Base-by-base conservation (phyloP, 1,284 basidiomycete species). In the Trichosporon coremiiforme region DNA sequence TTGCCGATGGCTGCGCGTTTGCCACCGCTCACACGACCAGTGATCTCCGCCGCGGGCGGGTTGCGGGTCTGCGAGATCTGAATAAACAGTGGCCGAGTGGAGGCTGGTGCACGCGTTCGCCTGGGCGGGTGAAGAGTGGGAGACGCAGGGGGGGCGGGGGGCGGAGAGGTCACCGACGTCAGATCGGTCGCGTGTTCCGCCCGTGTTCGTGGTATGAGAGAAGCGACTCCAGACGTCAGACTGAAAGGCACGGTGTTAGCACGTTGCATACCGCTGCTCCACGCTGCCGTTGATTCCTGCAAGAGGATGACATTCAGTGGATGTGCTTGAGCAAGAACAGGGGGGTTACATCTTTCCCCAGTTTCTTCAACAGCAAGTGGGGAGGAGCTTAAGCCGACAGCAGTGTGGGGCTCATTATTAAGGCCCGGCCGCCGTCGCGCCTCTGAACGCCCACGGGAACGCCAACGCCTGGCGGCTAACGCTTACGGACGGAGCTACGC, bases 151-250 rank as follows among this genome's bases (percentile, higher is more conserved):
- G n/a, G n/a, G n/a, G n/a, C n/a, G 36, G 41, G 15, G 17, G 15
- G 41, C 41, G 41, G 41, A 45, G 41, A 45, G 41, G 41, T 45
- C 41, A 45, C 41, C 41, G 41, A n/a, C 41, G 41, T 45, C 33
- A 33, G 4, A 3, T 33, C 8, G 33, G 4, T 33, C 41, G 41
- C n/a, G n/a, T n/a, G n/a, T n/a, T n/a, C n/a, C n/a, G n/a, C n/a
- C n/a, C 41, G 41, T 45, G 41, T 45, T 15, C 38, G 38, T 15
- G 38, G 38, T 15, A 41, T 41, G 38, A 12, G 33, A 33, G 4
- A 33, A 3, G 33, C 3, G 33, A 33, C 36, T 7, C 2, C 15
- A 45, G 41, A 45, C 38, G 38, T 41, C 6, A 41, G 12, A n/a
- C n/a, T n/a, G n/a, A 15, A 15, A 45, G 41, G 41, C 41, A 45